Evolutionary conservation across 169 alveolate species (phyloP).

Genomic region (Eimeria necatrix): DNA sequence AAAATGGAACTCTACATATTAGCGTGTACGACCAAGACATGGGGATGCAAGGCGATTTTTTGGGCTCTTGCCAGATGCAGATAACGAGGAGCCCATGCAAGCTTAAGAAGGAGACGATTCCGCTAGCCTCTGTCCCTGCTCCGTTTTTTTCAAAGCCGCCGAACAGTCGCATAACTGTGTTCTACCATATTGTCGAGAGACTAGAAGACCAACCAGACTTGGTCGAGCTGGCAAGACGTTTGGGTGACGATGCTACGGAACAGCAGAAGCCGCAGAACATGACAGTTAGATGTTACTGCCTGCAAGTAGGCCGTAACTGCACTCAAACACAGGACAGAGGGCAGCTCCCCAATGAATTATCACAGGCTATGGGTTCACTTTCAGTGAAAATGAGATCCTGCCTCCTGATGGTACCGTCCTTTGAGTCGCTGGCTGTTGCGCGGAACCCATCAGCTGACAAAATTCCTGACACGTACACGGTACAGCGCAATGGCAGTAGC

Average conservation of each 20-base stretch:
- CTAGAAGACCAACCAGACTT: conserved; percentile 76
- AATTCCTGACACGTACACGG: too few relatives aligned
- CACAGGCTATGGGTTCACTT: too few relatives aligned
- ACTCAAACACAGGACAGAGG: too few relatives aligned
- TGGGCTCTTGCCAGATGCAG: conserved; percentile 56
- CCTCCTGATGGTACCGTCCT: too few relatives aligned
- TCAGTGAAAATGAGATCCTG: too few relatives aligned
- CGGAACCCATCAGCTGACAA: too few relatives aligned
- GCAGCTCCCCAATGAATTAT: too few relatives aligned
- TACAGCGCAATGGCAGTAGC: too few relatives aligned
- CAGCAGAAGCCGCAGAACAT: conserved; percentile 52
- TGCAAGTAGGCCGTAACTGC: conserved; percentile 39
- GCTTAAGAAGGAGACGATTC: conserved; percentile 57
- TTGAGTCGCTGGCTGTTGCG: too few relatives aligned
- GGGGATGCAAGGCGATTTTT: conserved; percentile 60
- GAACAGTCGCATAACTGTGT: conserved; percentile 67
- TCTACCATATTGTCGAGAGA: conserved; percentile 73
- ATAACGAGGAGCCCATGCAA: conserved; percentile 53
- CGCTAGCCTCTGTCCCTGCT: conserved; percentile 62
- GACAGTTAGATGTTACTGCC: conserved; percentile 58
- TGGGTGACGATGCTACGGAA: conserved; percentile 55
- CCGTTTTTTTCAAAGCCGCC: conserved; percentile 49
- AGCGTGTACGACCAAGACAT: conserved; percentile 74
- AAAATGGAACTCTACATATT: conserved; percentile 52
- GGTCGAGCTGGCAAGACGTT: conserved; percentile 54